Base-by-base conservation (phyloP, 192 early-diverging fungal species). In the Coemansia sp. region DNA sequence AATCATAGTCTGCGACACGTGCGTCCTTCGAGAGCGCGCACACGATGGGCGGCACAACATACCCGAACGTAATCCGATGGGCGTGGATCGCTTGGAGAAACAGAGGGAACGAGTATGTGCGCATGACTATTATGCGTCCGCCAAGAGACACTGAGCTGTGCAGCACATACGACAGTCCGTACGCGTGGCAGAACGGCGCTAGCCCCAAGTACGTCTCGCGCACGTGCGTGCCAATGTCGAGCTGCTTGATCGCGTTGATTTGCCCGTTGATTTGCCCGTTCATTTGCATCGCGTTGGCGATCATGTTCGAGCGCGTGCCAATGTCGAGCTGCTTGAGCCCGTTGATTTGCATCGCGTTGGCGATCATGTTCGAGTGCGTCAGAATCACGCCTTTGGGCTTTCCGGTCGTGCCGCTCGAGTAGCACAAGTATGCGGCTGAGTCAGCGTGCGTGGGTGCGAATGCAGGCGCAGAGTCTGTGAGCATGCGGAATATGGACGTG, bases 11-110 rank as follows among this genome's bases (percentile, higher is more conserved):
- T 46, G 84, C 82, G n/a, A 93, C 89, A 50, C 87, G 76, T 17
- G 92, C 88, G 64, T 87, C 74, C 66, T 92, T 93, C 6, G 91
- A 88, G 55, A 97, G 63, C n/a, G 83, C 85, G 21, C 94, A 76
- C 48, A 82, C 42, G 17, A 85, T 80, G 14, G 89, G 89, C 17
- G 89, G 89, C 2, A 90, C 87, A 51, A 90, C 76, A 48, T 81
- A 85, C 3, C 80, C 87, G 22, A 84, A 76, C 17, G 85, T 85
- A 36, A 94, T 84, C 26, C 83, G 77, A 83, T 90, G n/a, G n/a
- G n/a, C n/a, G n/a, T n/a, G n/a, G n/a, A n/a, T n/a, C n/a, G n/a
- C n/a, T n/a, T n/a, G n/a, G n/a, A n/a, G n/a, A n/a, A 91, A 90
- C 4, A 51, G 51, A 0, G 74, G 76, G 26, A 93, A 78, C 37